A percentile compares a stretch with the other conserved stretches of the same genome.
Conservation (phyloP, 2,329 filamentous ascomycete genomes). For the Aspergillus tanneri region DNA sequence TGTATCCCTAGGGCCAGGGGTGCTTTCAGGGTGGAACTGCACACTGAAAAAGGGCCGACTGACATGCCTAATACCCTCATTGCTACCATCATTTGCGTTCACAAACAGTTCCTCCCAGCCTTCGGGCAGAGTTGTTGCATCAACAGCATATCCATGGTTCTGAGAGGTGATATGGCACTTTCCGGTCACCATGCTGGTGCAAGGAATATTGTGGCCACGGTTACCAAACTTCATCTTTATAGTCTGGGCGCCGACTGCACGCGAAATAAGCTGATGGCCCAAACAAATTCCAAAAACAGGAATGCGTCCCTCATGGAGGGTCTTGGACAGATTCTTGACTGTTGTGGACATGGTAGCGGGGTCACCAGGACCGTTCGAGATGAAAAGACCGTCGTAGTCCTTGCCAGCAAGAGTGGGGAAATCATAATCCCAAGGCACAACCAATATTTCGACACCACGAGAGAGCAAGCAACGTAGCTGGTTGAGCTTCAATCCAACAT, state of each 20-base stretch:
- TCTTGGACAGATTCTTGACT: slow-evolving; percentile 72
- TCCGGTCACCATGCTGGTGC: slow-evolving; percentile 90
- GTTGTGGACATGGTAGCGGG: slow-evolving; percentile 78
- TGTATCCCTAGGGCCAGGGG: slow-evolving; percentile 89
- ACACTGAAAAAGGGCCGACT: slow-evolving; percentile 93
- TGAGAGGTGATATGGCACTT: slow-evolving; percentile 99
- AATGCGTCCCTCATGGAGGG: slow-evolving; percentile 74
- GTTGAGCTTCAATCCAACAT: slow-evolving; percentile 98
- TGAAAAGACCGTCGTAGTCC: slow-evolving; percentile 93
- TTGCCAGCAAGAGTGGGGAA: slow-evolving; percentile 73
- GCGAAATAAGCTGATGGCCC: slow-evolving; percentile 87
- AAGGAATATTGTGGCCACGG: slow-evolving; percentile 96
- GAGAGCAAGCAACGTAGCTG: slow-evolving; percentile 90
- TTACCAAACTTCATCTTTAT: slow-evolving; percentile 99
- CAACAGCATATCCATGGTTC: slow-evolving; percentile 95
- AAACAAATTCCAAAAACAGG: slow-evolving; percentile 96
- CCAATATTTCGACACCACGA: slow-evolving; percentile 87
- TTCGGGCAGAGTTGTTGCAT: slow-evolving; percentile 69
- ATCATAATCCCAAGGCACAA: slow-evolving; percentile 95
- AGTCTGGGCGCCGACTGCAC: slow-evolving; percentile 81
- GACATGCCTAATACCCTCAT: slow-evolving; percentile 91
- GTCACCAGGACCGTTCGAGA: slow-evolving; percentile 97
- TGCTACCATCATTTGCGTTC: slow-evolving; percentile 97
- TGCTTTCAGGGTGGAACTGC: slow-evolving; percentile 98
- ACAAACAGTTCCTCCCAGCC: slow-evolving; percentile 95